Base-by-base conservation (phyloP, 371 early-diverging fungal genomes). In the Rhizopus arrhizus region DNA sequence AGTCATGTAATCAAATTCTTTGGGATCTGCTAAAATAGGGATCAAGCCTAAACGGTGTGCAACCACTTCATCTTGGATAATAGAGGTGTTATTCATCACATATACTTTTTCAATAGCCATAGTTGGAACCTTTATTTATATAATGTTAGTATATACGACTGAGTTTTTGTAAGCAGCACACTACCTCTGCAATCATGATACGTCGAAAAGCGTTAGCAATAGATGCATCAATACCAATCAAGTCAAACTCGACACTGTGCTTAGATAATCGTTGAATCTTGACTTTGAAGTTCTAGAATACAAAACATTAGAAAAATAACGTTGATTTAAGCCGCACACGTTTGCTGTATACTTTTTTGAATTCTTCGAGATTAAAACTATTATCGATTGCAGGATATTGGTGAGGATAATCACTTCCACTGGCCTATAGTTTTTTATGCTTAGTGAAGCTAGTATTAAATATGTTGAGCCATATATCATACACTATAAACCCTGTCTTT, bases 81-180 rank as follows among this genome's bases (percentile, higher is more conserved):
- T 86, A 5, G 93, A 89, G 11, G 93, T 95, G 82, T 99, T 98
- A 82, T 97, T 91, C 81, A 87, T 75, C 55, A 99, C 87, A 72
- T 88, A 97, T 11, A 99, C 97, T 46, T 90, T 87, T 69, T 99
- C 99, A 53, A 99, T 97, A 8, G 99, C 99, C 95, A 98, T 91
- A 0, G 97, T 95, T 28, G 98, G 96, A 8, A 98, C 89, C 90
- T 89, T 6, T 22, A 22, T 22, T 22, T 47, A 36, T 38, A 48
- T 16, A 16, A 45, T 12, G 38, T 36, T 41, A 9, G 13, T 13
- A 34, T n/a, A 16, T 51, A 56, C 12, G 4, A 38, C 11, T 1
- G 36, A 33, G 8, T 32, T 3, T 8, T 46, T 31, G 4, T 15
- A 29, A 32, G 2, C 45, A 31, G 1, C 22, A 4, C 12, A 7